Evolutionary conservation across 192 early-diverging fungal species (phyloP).

Genomic region (Coemansia reversa): DNA sequence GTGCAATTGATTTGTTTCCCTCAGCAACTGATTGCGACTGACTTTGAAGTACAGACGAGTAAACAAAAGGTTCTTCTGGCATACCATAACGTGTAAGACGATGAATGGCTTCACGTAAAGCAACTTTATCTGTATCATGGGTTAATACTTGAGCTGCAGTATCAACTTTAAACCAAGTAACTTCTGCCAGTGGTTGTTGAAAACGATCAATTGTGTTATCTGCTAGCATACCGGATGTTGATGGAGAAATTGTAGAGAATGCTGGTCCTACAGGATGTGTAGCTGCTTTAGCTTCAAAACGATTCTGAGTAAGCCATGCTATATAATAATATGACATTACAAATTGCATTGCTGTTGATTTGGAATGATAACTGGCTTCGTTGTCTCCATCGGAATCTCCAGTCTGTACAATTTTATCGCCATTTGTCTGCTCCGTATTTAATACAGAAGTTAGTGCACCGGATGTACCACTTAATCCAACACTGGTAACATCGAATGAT

Average conservation of each 20-base stretch:
- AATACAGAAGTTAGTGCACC: background rate
- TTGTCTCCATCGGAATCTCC: background rate
- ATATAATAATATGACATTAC: slow-evolving; percentile 50
- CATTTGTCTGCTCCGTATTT: background rate
- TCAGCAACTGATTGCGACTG: background rate
- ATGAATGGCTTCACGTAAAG: slow-evolving; percentile 45
- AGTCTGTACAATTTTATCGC: too few relatives aligned
- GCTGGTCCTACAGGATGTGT: slow-evolving; percentile 36
- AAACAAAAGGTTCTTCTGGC: slow-evolving; percentile 17
- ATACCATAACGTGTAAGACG: slow-evolving; percentile 22
- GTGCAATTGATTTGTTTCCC: slow-evolving; percentile 1
- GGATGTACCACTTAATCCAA: background rate
- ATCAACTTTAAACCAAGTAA: slow-evolving; percentile 55
- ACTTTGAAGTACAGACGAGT: slow-evolving; percentile 9
- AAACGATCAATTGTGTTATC: slow-evolving; percentile 7
- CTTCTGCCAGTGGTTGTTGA: slow-evolving; percentile 29
- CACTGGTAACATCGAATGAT: slow-evolving; percentile 5
- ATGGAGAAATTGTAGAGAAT: too few relatives aligned
- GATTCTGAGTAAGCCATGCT: slow-evolving; percentile 46
- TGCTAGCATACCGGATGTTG: background rate
- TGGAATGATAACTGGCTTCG: slow-evolving; percentile 4
- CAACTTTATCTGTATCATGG: slow-evolving; percentile 42
- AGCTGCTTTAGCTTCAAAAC: slow-evolving; percentile 33
- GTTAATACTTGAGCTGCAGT: slow-evolving; percentile 49
- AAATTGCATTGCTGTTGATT: slow-evolving; percentile 17